These are phyloP conservation scores for Rehmannia glutinosa DNA, from an alignment of 257 asterid species.

Conservation along the genomic window DNA sequence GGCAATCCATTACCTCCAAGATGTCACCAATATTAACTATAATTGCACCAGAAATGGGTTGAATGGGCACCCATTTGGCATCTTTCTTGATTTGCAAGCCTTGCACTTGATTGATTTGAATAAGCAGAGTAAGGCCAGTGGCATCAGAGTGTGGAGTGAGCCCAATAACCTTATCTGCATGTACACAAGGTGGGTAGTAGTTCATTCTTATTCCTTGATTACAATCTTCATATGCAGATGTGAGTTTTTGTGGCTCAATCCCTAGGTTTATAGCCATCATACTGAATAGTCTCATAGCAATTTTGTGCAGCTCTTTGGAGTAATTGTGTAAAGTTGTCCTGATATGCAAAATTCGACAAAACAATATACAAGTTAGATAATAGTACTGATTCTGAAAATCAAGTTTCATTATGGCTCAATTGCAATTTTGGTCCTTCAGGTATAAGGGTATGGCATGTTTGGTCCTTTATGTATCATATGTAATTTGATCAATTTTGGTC, in stretches of 20 bases:
- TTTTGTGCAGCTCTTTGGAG: conserved; percentile 23
- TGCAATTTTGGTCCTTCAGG: no score
- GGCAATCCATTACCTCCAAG: conserved; percentile 18
- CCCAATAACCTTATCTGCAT: conserved; percentile 33
- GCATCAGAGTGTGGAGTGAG: conserved; percentile 39
- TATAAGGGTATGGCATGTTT: no score
- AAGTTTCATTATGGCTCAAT: no score
- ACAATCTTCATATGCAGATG: conserved; percentile 22
- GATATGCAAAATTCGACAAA: background rate
- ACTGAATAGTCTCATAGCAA: conserved; percentile 17
- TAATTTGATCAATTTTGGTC: no score
- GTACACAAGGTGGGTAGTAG: conserved; percentile 34
- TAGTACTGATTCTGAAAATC: no score
- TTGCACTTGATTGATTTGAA: conserved; percentile 25
- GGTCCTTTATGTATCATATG: no score
- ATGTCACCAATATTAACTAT: conserved; percentile 34
- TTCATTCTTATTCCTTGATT: conserved; percentile 41
- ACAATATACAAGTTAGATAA: background rate
- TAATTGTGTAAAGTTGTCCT: conserved; percentile 29
- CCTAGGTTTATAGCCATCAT: conserved; percentile 31
- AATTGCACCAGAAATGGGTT: conserved; percentile 29
- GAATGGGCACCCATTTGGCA: conserved; percentile 28
- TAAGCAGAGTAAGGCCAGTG: conserved; percentile 23
- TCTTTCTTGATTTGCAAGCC: conserved; percentile 34
- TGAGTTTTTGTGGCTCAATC: conserved; percentile 19